A percentile compares a stretch with the other conserved stretches of the same genome.
Conservation (phyloP, 2,329 filamentous ascomycete genomes). For the Daldinia sp. region DNA sequence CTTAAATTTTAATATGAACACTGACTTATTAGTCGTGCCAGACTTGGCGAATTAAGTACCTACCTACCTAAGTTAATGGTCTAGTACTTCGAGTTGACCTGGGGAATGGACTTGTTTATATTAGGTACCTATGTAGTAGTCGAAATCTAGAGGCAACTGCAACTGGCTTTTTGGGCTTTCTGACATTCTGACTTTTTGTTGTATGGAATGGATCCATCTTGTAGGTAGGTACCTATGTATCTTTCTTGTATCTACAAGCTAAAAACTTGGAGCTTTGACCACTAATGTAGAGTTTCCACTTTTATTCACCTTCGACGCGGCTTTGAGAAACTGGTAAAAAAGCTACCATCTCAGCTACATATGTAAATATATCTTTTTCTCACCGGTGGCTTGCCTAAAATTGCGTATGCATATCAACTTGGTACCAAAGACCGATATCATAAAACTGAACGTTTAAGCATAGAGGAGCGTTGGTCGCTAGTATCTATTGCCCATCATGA, state of each 20-base stretch:
- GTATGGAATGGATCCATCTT: not conserved
- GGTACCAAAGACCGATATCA: not conserved
- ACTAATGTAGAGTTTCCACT: constrained; percentile 9
- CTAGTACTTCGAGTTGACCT: no score
- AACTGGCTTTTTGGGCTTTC: no score
- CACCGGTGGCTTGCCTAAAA: not conserved
- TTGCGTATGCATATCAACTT: not conserved
- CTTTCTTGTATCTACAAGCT: not conserved
- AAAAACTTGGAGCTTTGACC: constrained; percentile 23
- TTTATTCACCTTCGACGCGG: constrained; percentile 13
- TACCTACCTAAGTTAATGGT: no score
- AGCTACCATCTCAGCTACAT: not conserved
- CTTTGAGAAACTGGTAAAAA: constrained; percentile 19
- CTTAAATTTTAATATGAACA: not conserved
- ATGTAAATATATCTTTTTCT: not conserved
- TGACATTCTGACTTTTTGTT: not conserved
- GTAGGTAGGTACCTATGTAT: not conserved
- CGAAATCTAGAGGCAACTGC: not conserved
- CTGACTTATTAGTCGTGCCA: no score
- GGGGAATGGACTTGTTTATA: no score
- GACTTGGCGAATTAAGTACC: no score
- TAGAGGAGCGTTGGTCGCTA: not conserved
- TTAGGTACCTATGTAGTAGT: not conserved
- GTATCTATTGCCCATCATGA: constrained; percentile 56
- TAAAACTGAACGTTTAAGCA: not conserved